Evolutionary conservation across 2,329 filamentous ascomycete genomes (phyloP).

Genomic region (Pezicula neosporulosa): DNA sequence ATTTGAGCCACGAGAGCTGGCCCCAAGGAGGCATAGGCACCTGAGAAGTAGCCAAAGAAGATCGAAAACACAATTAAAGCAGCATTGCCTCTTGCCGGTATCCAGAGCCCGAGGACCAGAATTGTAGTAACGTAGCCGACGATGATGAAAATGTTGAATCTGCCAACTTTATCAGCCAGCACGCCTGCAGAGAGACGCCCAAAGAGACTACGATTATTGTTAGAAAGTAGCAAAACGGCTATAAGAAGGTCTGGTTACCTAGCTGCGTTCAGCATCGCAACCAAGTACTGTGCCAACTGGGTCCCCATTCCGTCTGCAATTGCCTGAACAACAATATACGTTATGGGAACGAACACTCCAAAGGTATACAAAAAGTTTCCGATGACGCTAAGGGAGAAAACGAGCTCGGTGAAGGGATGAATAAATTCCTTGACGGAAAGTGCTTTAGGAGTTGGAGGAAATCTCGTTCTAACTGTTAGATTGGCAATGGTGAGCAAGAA

Average conservation of each 20-base stretch:
- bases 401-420: slow-evolving; percentile 29
- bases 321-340: slow-evolving; percentile 38
- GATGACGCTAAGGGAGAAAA: slow-evolving; percentile 29
- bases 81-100: slow-evolving; percentile 15
- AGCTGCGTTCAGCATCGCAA: slow-evolving; percentile 46
- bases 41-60: slow-evolving; percentile 27
- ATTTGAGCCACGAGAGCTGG: slow-evolving; percentile 8
- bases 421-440: slow-evolving; percentile 26
- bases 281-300: slow-evolving; percentile 43
- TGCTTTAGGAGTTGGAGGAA: slow-evolving; percentile 31
- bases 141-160: slow-evolving; percentile 22
- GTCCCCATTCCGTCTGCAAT: slow-evolving; percentile 39
- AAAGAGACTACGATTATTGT: slow-evolving; percentile 4
- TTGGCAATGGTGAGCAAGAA: slow-evolving; percentile 44
- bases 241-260: slow-evolving; percentile 20
- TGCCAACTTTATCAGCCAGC: slow-evolving; percentile 26
- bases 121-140: slow-evolving; percentile 15
- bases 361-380: slow-evolving; percentile 38
- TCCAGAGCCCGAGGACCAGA: slow-evolving; percentile 24
- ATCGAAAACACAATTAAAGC: slow-evolving; percentile 23
- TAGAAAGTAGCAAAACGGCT: background rate
- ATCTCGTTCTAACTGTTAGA: slow-evolving; percentile 44
- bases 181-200: slow-evolving; percentile 27
- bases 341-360: slow-evolving; percentile 47
- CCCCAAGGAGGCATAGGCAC: slow-evolving; percentile 19